phyloP scores from a whole-genome alignment of 331 rosid genomes.

The Arachis monticola region DNA sequence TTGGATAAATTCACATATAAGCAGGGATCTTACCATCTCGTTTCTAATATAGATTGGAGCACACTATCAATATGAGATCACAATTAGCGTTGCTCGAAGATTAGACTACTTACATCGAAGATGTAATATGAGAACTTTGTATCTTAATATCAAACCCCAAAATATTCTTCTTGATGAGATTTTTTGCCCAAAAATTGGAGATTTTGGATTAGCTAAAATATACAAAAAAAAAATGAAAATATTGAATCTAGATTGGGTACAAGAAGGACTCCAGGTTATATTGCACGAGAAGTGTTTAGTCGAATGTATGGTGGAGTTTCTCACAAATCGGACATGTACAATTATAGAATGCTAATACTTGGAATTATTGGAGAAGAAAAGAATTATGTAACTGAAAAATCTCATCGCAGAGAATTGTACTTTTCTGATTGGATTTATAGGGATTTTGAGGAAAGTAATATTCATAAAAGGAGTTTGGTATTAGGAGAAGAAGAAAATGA shows the following conservation, averaged over 20 bases:
- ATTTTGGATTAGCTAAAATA: slow-evolving; percentile 15
- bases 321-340: slow-evolving; percentile 49
- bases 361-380: slow-evolving; percentile 52
- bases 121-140: slow-evolving; percentile 44
- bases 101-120: slow-evolving; percentile 49
- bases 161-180: not conserved
- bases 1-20: too few species aligned
- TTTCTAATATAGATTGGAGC: too few species aligned
- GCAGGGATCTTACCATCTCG: too few species aligned
- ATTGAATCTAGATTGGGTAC: slow-evolving; percentile 9
- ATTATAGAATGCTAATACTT: slow-evolving; percentile 47
- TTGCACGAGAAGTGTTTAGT: slow-evolving; percentile 44
- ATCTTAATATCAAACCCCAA: slow-evolving; percentile 12
- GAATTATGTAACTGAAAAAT: slow-evolving; percentile 15
- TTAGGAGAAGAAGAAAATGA: slow-evolving; percentile 26
- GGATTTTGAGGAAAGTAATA: slow-evolving; percentile 28
- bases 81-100: slow-evolving; percentile 11
- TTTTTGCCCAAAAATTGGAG: not conserved
- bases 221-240: slow-evolving; percentile 40
- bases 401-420: slow-evolving; percentile 28
- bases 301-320: slow-evolving; percentile 45
- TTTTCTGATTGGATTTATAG: slow-evolving; percentile 45
- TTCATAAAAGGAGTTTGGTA: not conserved
- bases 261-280: slow-evolving; percentile 50
- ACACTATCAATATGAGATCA: too few species aligned